Evolutionary conservation across 371 early-diverging fungal species (phyloP).

Genomic region (Fennellomyces sp.): DNA sequence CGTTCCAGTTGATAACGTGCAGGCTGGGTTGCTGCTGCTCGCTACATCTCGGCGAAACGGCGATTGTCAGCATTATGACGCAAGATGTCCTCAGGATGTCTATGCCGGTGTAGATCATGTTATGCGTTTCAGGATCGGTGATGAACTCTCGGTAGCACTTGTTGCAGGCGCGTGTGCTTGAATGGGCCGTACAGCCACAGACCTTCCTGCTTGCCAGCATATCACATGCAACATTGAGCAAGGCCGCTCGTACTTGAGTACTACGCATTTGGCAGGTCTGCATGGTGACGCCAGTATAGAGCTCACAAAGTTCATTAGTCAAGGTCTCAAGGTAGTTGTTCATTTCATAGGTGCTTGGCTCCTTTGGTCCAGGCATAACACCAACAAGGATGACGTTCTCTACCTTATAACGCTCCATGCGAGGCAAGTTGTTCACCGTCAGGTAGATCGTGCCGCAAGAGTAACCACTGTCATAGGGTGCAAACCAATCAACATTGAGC

Average conservation of each 20-base stretch:
- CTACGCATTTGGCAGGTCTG: not conserved
- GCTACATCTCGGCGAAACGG: not conserved
- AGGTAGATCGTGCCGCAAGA: slow-evolving; percentile 14
- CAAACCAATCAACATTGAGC: slow-evolving; percentile 19
- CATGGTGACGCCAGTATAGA: slow-evolving; percentile 13
- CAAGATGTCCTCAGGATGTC: not conserved
- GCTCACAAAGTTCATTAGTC: slow-evolving; percentile 5
- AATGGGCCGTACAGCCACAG: slow-evolving; percentile 7
- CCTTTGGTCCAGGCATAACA: slow-evolving; percentile 16
- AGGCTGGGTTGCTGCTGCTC: not conserved
- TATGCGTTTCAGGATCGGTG: no score
- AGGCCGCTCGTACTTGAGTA: slow-evolving; percentile 9
- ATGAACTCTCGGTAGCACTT: slow-evolving; percentile 6
- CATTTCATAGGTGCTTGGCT: slow-evolving; percentile 9
- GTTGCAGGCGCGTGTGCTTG: slow-evolving; percentile 3
- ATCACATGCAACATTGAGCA: slow-evolving; percentile 12
- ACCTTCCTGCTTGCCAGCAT: slow-evolving; percentile 11
- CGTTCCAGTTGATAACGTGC: not conserved
- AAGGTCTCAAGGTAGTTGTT: slow-evolving; percentile 15
- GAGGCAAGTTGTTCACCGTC: slow-evolving; percentile 13
- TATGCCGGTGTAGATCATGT: no score
- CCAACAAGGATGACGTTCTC: slow-evolving; percentile 17
- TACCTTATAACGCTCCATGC: not conserved
- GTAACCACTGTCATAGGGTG: not conserved
- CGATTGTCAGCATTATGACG: not conserved